A percentile compares a stretch with the other conserved stretches of the same genome.
Evolutionary conservation across 2,329 filamentous ascomycete species (phyloP).

Genomic region (Phoma sp.): DNA sequence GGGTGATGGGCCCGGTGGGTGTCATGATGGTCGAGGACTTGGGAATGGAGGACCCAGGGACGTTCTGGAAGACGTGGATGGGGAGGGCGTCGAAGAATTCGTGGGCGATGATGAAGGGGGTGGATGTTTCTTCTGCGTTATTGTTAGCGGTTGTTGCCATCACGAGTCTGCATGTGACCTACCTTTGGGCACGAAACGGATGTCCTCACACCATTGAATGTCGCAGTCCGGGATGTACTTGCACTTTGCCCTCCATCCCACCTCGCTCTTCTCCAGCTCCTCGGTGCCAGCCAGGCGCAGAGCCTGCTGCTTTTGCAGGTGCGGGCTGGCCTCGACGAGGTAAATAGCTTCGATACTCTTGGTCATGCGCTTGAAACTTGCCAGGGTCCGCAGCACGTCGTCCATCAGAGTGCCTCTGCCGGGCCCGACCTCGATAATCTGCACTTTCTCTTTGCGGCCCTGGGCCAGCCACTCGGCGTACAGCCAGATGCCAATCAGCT

Average conservation of each 20-base stretch:
- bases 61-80: conserved; percentile 90
- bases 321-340: conserved; percentile 89
- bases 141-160: too few species aligned
- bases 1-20: conserved; percentile 56
- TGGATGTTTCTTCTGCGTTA: conserved; percentile 69
- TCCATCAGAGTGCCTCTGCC: conserved; percentile 96
- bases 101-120: conserved; percentile 93
- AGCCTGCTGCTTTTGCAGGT: conserved; percentile 78
- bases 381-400: conserved; percentile 90
- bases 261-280: conserved; percentile 71
- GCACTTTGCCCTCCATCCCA: conserved; percentile 75
- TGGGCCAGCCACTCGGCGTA: conserved; percentile 97
- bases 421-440: conserved; percentile 92
- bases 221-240: conserved; percentile 73
- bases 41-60: conserved; percentile 54
- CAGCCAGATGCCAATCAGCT: conserved; percentile 92
- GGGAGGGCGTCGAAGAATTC: conserved; percentile 99
- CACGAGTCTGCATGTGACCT: conserved; percentile 59
- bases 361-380: conserved; percentile 79
- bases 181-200: conserved; percentile 79
- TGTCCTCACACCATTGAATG: conserved; percentile 90
- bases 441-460: conserved; percentile 74
- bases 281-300: conserved; percentile 79
- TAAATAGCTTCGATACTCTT: conserved; percentile 85
- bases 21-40: conserved; percentile 53